phyloP scores from a whole-genome alignment of 2,329 filamentous ascomycete genomes.

The Sphaerulina vaccinii region DNA sequence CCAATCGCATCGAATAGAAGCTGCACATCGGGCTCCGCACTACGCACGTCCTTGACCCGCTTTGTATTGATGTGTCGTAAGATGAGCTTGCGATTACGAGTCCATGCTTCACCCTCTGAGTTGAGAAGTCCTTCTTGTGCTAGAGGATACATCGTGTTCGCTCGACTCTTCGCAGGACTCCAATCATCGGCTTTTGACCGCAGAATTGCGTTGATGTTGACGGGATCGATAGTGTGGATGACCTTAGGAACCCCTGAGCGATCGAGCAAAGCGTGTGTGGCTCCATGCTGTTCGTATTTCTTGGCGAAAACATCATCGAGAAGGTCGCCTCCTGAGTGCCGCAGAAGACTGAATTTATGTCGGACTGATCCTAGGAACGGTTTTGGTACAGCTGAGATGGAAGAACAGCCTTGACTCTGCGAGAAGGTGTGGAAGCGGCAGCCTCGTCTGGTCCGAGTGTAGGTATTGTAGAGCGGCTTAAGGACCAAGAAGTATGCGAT shows the following conservation, averaged over 20 bases:
- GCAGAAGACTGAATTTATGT: slow-evolving; percentile 23
- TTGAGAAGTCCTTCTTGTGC: slow-evolving; percentile 25
- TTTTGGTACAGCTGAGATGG: slow-evolving; percentile 14
- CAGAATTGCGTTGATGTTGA: slow-evolving; percentile 24
- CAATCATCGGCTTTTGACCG: slow-evolving; percentile 18
- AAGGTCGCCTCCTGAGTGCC: slow-evolving; percentile 21
- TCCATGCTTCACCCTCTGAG: slow-evolving; percentile 23
- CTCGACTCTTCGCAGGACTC: slow-evolving; percentile 19
- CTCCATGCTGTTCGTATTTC: slow-evolving; percentile 23
- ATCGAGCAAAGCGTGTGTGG: slow-evolving; percentile 22
- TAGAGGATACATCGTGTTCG: slow-evolving; percentile 24
- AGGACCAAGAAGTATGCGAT: not conserved
- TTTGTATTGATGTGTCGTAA: slow-evolving; percentile 23
- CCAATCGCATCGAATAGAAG: slow-evolving; percentile 23
- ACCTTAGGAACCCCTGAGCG: slow-evolving; percentile 19
- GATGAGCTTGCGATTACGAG: slow-evolving; percentile 25
- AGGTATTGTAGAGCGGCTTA: not conserved
- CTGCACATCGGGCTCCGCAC: slow-evolving; percentile 21
- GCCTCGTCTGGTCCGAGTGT: not conserved
- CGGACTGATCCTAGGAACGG: slow-evolving; percentile 18
- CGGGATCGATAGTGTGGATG: slow-evolving; percentile 25
- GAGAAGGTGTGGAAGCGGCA: slow-evolving; percentile 2
- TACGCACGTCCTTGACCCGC: slow-evolving; percentile 21
- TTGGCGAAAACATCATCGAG: slow-evolving; percentile 22
- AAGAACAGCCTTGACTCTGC: slow-evolving; percentile 11